A percentile compares a stretch with the other conserved stretches of the same genome.
Conservation (phyloP, 1,284 basidiomycete genomes). For the Ustilago hordei region DNA sequence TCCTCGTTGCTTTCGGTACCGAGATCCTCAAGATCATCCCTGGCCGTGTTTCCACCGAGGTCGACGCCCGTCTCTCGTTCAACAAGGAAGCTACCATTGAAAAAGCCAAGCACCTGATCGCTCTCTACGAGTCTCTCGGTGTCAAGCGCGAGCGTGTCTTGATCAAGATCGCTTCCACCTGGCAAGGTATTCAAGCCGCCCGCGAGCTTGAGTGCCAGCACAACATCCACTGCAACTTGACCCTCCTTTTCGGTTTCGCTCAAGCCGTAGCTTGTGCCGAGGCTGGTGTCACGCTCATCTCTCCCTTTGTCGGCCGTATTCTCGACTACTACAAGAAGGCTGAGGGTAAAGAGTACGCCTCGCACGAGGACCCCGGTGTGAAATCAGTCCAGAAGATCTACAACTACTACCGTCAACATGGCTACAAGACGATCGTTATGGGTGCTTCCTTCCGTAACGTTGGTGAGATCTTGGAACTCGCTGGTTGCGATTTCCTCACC, state of each 20-base stretch:
- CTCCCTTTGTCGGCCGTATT: conserved; percentile 93
- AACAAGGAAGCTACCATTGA: conserved; percentile 91
- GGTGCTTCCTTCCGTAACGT: conserved; percentile 91
- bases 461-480: conserved; percentile 93
- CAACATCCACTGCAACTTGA: conserved; percentile 97
- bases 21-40: conserved; percentile 96
- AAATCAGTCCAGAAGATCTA: conserved; percentile 94
- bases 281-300: conserved; percentile 97
- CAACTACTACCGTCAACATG: conserved; percentile 96
- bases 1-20: conserved; percentile 95
- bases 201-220: conserved; percentile 88
- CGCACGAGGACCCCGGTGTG: conserved; percentile 90
- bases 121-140: conserved; percentile 90
- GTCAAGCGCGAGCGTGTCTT: conserved; percentile 88
- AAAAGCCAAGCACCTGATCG: conserved; percentile 87
- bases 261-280: conserved; percentile 99
- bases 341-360: conserved; percentile 66
- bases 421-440: conserved; percentile 99
- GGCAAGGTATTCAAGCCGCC: conserved; percentile 99
- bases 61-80: conserved; percentile 96
- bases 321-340: conserved; percentile 69
- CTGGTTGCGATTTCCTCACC: conserved; percentile 94
- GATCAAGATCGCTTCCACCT: conserved; percentile 99
- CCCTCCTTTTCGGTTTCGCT: conserved; percentile 95
- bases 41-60: conserved; percentile 98